A percentile compares a stretch with the other conserved stretches of the same genome.
Conservation (phyloP, 176 grass and related monocot species). For the Coix lacrymajobi region DNA sequence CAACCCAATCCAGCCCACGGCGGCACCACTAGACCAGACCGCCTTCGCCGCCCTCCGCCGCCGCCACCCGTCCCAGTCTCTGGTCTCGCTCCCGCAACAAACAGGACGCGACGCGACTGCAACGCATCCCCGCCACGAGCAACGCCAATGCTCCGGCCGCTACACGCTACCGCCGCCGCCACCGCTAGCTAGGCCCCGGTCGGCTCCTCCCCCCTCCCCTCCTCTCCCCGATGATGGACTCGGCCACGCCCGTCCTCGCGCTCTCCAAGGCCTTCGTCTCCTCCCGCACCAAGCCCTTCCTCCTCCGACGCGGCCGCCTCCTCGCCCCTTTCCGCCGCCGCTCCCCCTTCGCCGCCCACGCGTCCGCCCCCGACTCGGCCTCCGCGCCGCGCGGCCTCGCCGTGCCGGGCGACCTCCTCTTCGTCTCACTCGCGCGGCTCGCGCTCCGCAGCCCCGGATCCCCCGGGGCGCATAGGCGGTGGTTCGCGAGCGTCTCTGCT, state of each 20-base stretch:
- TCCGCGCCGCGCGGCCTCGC: slow-evolving; percentile 4
- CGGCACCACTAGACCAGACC: background rate
- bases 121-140: background rate
- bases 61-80: background rate
- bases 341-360: slow-evolving; percentile 17
- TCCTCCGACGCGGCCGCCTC: slow-evolving; percentile 28
- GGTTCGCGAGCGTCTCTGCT: slow-evolving; percentile 71
- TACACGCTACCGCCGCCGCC: background rate
- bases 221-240: slow-evolving; percentile 48
- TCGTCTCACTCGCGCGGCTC: slow-evolving; percentile 58
- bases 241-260: slow-evolving; percentile 56
- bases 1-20: background rate
- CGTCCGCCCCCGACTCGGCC: background rate
- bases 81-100: background rate
- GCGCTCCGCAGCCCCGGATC: slow-evolving; percentile 31
- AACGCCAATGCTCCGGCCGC: slow-evolving; percentile 12
- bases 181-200: background rate
- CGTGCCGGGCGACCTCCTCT: slow-evolving; percentile 36
- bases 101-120: background rate
- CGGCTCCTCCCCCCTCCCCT: background rate
- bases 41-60: background rate
- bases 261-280: slow-evolving; percentile 66
- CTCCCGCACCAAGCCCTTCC: slow-evolving; percentile 37
- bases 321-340: background rate
- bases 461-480: slow-evolving; percentile 25